Evolutionary conservation across 1,284 basidiomycete genomes (phyloP).

Genomic region (Vanrija humicola): DNA sequence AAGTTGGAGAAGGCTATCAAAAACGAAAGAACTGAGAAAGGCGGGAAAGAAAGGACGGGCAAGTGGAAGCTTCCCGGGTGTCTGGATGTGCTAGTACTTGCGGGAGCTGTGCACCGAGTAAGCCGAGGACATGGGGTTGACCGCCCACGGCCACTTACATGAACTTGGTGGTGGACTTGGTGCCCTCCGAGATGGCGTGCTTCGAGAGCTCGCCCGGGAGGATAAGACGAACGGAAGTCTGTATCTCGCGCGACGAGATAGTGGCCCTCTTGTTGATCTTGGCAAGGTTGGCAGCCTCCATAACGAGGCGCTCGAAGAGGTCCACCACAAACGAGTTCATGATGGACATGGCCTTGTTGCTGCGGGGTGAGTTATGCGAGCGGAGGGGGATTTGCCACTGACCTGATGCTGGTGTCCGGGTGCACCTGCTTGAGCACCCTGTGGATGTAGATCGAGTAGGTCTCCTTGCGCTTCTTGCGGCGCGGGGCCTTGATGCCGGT

Average conservation of each 20-base stretch:
- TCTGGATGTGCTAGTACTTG: no score
- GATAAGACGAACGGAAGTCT: slow-evolving; percentile 85
- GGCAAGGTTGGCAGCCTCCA: slow-evolving; percentile 87
- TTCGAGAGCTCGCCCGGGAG: slow-evolving; percentile 77
- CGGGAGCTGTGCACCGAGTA: no score
- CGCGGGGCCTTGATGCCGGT: slow-evolving; percentile 56
- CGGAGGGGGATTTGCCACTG: slow-evolving; percentile 11
- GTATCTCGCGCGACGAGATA: slow-evolving; percentile 90
- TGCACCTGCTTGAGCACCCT: slow-evolving; percentile 70
- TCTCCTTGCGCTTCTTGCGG: slow-evolving; percentile 82
- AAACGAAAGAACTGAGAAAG: no score
- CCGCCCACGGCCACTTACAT: no score
- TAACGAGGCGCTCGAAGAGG: slow-evolving; percentile 89
- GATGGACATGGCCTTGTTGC: slow-evolving; percentile 93
- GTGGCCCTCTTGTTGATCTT: slow-evolving; percentile 92
- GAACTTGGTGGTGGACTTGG: slow-evolving; percentile 31
- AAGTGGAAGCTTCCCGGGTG: no score
- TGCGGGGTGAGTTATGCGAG: slow-evolving; percentile 47
- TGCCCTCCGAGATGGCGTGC: slow-evolving; percentile 80
- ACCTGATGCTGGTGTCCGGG: slow-evolving; percentile 86
- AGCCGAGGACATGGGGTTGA: no score
- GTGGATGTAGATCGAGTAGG: slow-evolving; percentile 92
- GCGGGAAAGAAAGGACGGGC: no score
- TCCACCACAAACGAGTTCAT: slow-evolving; percentile 90
- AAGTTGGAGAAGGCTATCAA: no score